Percentiles rank a stretch among this genome's conserved stretches.
These are phyloP conservation scores for Calonectria montana DNA, from an alignment of 2,329 filamentous ascomycete genomes.

Conservation along the genomic window DNA sequence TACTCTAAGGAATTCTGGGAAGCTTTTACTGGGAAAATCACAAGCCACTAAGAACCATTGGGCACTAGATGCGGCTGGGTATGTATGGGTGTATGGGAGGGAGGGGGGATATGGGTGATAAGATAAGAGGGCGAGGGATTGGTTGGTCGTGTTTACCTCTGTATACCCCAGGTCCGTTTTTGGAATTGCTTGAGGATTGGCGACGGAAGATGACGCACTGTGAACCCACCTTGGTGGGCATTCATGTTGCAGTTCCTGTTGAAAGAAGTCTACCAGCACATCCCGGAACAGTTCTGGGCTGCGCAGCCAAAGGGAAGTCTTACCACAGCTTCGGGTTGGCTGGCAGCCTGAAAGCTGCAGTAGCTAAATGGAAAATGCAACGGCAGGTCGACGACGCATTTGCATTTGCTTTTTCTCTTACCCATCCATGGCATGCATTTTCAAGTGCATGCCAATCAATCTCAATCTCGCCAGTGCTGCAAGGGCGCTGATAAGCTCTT, in stretches of 20 bases:
- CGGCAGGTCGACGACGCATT: background rate
- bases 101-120: too few relatives aligned
- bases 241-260: too few relatives aligned
- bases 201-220: too few relatives aligned
- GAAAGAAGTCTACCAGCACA: background rate
- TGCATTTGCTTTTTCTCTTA: background rate
- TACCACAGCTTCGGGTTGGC: background rate
- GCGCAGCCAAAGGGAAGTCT: background rate
- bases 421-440: constrained; percentile 1
- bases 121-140: too few relatives aligned
- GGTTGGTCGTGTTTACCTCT: too few relatives aligned
- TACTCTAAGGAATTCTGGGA: background rate
- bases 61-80: too few relatives aligned
- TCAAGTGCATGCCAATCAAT: constrained; percentile 14
- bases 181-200: too few relatives aligned
- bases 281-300: background rate
- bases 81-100: too few relatives aligned
- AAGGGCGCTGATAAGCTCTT: constrained; percentile 32
- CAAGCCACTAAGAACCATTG: too few relatives aligned
- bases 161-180: too few relatives aligned
- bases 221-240: too few relatives aligned
- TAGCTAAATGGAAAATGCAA: background rate
- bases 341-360: background rate
- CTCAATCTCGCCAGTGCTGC: constrained; percentile 8
- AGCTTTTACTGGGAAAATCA: background rate